Base-by-base conservation (phyloP, 352 stramenopile genomes). In the Phytopythium mirpurense region DNA sequence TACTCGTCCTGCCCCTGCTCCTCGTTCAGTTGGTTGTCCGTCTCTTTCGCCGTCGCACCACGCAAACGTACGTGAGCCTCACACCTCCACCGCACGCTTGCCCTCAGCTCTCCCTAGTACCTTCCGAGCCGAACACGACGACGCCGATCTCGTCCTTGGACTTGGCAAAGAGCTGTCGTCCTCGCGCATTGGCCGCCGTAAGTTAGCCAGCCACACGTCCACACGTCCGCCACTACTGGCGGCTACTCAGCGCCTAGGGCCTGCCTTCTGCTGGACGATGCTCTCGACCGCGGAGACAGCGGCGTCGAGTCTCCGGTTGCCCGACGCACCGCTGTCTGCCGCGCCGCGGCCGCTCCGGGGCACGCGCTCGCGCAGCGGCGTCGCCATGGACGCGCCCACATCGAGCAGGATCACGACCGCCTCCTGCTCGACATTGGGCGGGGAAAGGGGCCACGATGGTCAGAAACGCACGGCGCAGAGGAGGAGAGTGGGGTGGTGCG, bases 101-200 rank as follows among this genome's bases (percentile, higher is more conserved):
- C 43, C n/a, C 64, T 41, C 15, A 23, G 31, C 18, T 11, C 11
- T 24, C 0, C 21, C 14, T 32, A 51, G n/a, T 14, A 65, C 65
- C 73, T 72, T 78, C 63, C 0, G 80, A 86, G 32, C 83, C 83
- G 45, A 86, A 93, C 15, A 80, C 54, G n/a, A 93, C 78, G 41
- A 93, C 74, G 31, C 80, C 80, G 44, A 93, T 56, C 35, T 93
- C 80, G 54, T 93, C 83, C 57, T 91, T 89, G 10, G 80, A 67
- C 43, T 86, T 84, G 60, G 86, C 88, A 43, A 90, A 86, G 23
- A 93, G 60, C 80, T 90, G 43, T 8, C 49, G 15, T 10, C 10
- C 55, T 24, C 15, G 2, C 21, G 15, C 46, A 2, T 37, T 11
- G 5, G 50, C 14, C 46, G 14, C 1, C 21, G 42, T 37, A 3